Base-by-base conservation (phyloP, 1,284 basidiomycete species). In the Phlebopus sp. region DNA sequence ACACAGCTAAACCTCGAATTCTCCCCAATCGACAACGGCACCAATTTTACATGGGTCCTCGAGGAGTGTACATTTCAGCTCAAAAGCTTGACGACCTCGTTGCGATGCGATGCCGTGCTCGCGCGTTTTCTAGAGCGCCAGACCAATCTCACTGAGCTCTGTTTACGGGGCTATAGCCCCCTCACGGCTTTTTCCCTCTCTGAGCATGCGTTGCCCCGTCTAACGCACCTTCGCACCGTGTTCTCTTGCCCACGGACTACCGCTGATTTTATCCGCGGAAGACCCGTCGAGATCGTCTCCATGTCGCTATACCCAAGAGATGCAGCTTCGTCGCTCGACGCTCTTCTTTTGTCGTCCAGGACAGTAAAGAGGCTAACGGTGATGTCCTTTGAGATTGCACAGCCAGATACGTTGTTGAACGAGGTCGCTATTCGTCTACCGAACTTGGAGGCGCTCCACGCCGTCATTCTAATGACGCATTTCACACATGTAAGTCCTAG, bases 41-140 rank as follows among this genome's bases (percentile, higher is more conserved):
- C n/a, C n/a, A 27, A 43, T 29, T 19, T 76, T 3, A 63, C 72
- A 5, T 80, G 78, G 76, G 64, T 76, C 31, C 67, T 80, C n/a
- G 58, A 68, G 3, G 68, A 62, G 4, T 72, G 69, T 42, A 57
- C 68, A 2, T 77, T 79, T 54, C 61, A 62, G 3, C 69, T 84
- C 30, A 58, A 59, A 17, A 59, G 67, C 0, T 72, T 84, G 54
- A 69, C 74, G 7, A 81, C 79, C 0, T 79, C 79, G 10, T 71
- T 81, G 58, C 71, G 72, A 21, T 79, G 73, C 56, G 74, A 76
- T 34, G 55, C 60, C 5, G 55, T 62, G 8, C 69, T 85, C 10
- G 75, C 77, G 0, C 51, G 56, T n/a, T 81, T 82, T 60, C 68
- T 84, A 50, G 73, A 74, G 47, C 62, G 64, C 1, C 82, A 84